phyloP scores from a whole-genome alignment of 805 yeast species.

The Candida oleophila region DNA sequence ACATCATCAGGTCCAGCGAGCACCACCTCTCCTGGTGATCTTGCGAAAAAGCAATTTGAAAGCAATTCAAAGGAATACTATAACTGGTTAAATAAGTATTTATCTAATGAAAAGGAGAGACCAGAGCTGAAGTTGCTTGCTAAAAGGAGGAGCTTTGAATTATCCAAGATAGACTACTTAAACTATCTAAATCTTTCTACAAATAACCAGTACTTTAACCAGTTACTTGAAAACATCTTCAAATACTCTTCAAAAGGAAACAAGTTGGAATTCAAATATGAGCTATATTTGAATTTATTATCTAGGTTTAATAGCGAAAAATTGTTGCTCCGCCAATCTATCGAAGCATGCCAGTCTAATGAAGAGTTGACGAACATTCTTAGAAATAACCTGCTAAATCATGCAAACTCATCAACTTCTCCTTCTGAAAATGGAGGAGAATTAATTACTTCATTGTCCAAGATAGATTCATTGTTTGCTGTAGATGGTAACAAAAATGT shows the following conservation, averaged over 20 bases:
- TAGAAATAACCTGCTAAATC: slow-evolving; percentile 17
- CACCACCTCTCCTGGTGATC: slow-evolving; percentile 12
- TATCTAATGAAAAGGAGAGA: slow-evolving; percentile 43
- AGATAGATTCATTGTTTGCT: slow-evolving; percentile 28
- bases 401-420: background rate
- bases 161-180: slow-evolving; percentile 46
- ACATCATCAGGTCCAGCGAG: slow-evolving; percentile 5
- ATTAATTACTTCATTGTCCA: background rate
- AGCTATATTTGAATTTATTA: slow-evolving; percentile 31
- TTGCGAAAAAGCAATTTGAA: slow-evolving; percentile 37
- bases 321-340: slow-evolving; percentile 38
- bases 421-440: slow-evolving; percentile 12
- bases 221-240: slow-evolving; percentile 34
- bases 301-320: slow-evolving; percentile 42
- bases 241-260: slow-evolving; percentile 16
- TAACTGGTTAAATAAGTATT: slow-evolving; percentile 42
- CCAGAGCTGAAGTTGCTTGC: slow-evolving; percentile 38
- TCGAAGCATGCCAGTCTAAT: slow-evolving; percentile 38
- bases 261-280: slow-evolving; percentile 16
- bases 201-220: slow-evolving; percentile 41
- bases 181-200: slow-evolving; percentile 36
- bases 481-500: background rate
- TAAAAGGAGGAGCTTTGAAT: slow-evolving; percentile 40
- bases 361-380: slow-evolving; percentile 38
- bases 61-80: slow-evolving; percentile 41